phyloP scores from a whole-genome alignment of 495 filamentous ascomycete species.

The Aspergillus nidulans region DNA sequence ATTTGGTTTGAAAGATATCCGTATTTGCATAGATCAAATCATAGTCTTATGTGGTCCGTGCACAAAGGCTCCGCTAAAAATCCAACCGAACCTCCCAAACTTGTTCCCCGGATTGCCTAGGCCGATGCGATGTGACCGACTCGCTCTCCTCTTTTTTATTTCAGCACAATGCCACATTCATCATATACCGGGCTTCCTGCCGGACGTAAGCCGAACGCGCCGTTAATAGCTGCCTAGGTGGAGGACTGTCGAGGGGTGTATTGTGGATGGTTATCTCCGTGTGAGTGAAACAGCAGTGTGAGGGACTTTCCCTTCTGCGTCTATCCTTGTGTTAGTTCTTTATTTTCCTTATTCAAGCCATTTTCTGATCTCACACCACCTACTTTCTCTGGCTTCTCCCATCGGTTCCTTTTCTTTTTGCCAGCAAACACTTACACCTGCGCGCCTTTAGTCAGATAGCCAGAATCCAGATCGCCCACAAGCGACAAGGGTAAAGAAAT shows the following conservation, averaged over 20 bases:
- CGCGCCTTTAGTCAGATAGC: background rate
- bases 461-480: background rate
- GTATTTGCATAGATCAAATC: no score
- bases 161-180: background rate
- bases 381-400: no score
- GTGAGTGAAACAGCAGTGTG: no score
- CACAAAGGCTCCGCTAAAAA: background rate
- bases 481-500: background rate
- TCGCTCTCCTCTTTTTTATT: background rate
- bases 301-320: no score
- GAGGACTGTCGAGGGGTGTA: background rate
- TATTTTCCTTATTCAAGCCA: background rate
- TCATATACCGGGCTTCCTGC: background rate
- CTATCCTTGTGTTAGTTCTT: background rate
- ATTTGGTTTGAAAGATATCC: no score
- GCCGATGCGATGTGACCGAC: background rate
- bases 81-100: background rate
- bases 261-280: background rate
- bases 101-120: background rate
- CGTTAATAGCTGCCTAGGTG: background rate
- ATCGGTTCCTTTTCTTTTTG: background rate
- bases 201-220: background rate
- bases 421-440: background rate
- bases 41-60: background rate
- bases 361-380: background rate